Evolutionary conservation across 1,284 basidiomycete genomes (phyloP), one percentile per base, ranked within the genome.

Genomic region (Rhodotorula sp.): DNA sequence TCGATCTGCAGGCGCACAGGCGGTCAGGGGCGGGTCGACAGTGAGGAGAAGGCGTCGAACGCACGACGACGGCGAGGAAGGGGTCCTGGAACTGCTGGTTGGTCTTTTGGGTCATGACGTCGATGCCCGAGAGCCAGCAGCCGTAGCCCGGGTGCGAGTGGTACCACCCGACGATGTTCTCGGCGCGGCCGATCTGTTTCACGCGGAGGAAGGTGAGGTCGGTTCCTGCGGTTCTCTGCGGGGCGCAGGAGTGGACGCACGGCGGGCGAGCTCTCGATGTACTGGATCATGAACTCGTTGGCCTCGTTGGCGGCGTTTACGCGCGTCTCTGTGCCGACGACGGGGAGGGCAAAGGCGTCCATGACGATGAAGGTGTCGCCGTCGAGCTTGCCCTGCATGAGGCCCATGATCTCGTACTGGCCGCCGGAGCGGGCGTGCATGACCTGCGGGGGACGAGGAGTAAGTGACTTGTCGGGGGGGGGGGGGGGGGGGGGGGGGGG

Each of bases 281-380:
- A 98, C 78, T 93, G 89, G 61, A 98, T 94, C 96, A 98, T 98
- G 84, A 96, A 99, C 83, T 98, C 97, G 80, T 95, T 92, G 46
- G 96, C 96, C 83, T 97, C 95, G 80, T 90, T 91, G 42, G 91
- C 91, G 14, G 97, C 97, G 80, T 97, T 99, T 54, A 99, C 96
- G 67, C 96, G 88, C 59, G 97, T 99, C 82, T 99, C 96, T 0
- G 97, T 99, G n/a, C 96, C 96, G 81, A 98, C 92, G 1, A 99
- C 97, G 1, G 96, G 96, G 5, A 99, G 85, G 4, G 97, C 95
- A 75, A 98, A 98, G 7, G 92, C 92, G 82, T 99, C 97, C 87
- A 97, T 90, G 77, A 99, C 89, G 68, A 97, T 91, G 68, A 97
- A 87, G 0, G 92, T 87, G 71, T 87, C 87, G 13, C 90, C 92